Evolutionary conservation across 2,329 filamentous ascomycete species (phyloP).

Genomic region (Clarireedia homoeocarpa): DNA sequence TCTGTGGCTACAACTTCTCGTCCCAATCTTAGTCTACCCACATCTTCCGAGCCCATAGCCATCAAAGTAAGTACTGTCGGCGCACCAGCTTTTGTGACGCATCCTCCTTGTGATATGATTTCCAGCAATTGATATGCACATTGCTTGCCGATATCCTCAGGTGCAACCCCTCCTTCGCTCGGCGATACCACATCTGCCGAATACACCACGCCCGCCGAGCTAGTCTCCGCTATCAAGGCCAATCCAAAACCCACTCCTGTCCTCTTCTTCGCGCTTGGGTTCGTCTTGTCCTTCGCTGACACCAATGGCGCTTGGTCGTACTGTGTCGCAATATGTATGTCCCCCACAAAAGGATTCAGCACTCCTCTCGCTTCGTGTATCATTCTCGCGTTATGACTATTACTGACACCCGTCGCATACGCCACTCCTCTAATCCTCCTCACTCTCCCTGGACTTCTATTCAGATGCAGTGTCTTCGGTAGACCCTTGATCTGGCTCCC

Average conservation of each 20-base stretch:
- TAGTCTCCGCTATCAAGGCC: slow-evolving; percentile 87
- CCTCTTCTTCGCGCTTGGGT: slow-evolving; percentile 51
- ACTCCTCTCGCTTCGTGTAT: slow-evolving; percentile 84
- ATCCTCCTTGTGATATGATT: slow-evolving; percentile 73
- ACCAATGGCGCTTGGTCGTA: slow-evolving; percentile 61
- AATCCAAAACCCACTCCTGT: slow-evolving; percentile 88
- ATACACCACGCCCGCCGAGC: slow-evolving; percentile 69
- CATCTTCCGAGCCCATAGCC: slow-evolving; percentile 97
- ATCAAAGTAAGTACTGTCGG: slow-evolving; percentile 77
- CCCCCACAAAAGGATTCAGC: slow-evolving; percentile 75
- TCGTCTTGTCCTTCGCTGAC: slow-evolving; percentile 43
- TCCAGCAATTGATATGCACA: slow-evolving; percentile 89
- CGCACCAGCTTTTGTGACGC: slow-evolving; percentile 64
- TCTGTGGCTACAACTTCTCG: slow-evolving; percentile 76
- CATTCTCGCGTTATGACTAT: slow-evolving; percentile 90
- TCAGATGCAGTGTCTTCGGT: slow-evolving; percentile 86
- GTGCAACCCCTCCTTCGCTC: slow-evolving; percentile 70
- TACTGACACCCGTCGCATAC: slow-evolving; percentile 86
- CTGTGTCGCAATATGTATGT: slow-evolving; percentile 82
- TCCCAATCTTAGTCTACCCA: slow-evolving; percentile 76
- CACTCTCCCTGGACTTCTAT: slow-evolving; percentile 73
- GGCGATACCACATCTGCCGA: slow-evolving; percentile 76
- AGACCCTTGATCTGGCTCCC: slow-evolving; percentile 78
- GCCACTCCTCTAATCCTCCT: slow-evolving; percentile 88
- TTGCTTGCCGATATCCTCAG: slow-evolving; percentile 82